Evolutionary conservation across 139 green algal species (phyloP), one percentile per base, ranked within the genome.

Genomic region (Tetraselmis chui): DNA sequence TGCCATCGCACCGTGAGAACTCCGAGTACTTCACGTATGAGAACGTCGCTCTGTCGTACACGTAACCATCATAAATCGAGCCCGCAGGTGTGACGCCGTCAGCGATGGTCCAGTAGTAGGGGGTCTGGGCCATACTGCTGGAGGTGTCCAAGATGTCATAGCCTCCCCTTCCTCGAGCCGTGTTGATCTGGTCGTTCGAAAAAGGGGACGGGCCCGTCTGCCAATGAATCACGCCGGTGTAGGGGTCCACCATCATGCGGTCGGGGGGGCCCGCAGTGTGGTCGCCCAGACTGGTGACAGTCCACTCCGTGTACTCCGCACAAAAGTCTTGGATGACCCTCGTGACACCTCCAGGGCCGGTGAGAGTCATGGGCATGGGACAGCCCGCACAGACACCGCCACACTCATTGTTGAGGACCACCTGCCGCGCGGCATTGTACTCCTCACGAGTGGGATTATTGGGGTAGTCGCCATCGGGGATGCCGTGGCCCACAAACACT

Each of bases 221-320:
- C 81, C 81, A 84, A 2, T 30, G 31, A 1, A 84, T 75, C 29
- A 84, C 75, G 32, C 81, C 81, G n/a, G 81, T 81, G 67, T 28
- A 30, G 27, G 30, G 28, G 29, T 81, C 75, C 23, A 81, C 1
- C 25, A 31, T 77, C 28, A 84, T 29, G 29, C 75, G 29, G 5
- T 76, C 26, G 5, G 80, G 80, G 2, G 58, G 31, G 80, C 79
- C 30, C 5, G 80, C 58, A 2, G 79, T 29, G 81, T 84, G 28
- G 28, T 77, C 2, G 79, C 74, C 58, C 74, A 29, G 2, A 25
- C 28, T 77, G 74, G 74, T 23, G 74, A 2, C 28, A 22, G 22
- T 29, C 81, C 81, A 84, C 1, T 29, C 29, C 2, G 81, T 75
- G 30, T 84, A 84, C 29, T 80, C 76, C 30, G 76, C 81, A 26